phyloP scores from a whole-genome alignment of 805 yeast species.

The Kregervanrija pseudodelftensis region DNA sequence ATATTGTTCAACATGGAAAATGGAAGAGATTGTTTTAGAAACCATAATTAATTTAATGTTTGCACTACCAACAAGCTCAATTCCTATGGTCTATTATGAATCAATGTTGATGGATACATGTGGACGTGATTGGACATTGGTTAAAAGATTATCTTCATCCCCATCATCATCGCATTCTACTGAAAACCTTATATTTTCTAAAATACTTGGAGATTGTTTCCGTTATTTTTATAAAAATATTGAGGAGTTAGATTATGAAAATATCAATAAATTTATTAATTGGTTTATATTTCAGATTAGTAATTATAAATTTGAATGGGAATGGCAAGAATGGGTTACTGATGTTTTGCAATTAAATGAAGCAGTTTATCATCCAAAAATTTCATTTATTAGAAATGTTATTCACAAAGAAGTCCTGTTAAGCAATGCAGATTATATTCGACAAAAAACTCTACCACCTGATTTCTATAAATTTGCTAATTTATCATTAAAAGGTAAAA shows the following conservation, averaged over 20 bases:
- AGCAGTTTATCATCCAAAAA: conserved; percentile 61
- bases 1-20: conserved; percentile 66
- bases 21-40: conserved; percentile 86
- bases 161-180: conserved; percentile 8
- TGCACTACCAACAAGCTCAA: conserved; percentile 60
- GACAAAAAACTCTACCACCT: conserved; percentile 57
- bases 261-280: conserved; percentile 64
- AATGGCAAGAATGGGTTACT: conserved; percentile 88
- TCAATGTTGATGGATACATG: conserved; percentile 84
- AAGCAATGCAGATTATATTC: conserved; percentile 64
- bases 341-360: conserved; percentile 41
- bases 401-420: conserved; percentile 79
- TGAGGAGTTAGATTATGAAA: conserved; percentile 66
- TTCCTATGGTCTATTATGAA: conserved; percentile 72
- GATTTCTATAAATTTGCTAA: conserved; percentile 46
- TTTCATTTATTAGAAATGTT: conserved; percentile 66
- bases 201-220: conserved; percentile 88
- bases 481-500: conserved; percentile 30
- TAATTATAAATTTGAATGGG: conserved; percentile 94
- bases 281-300: conserved; percentile 94
- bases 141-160: conserved; percentile 8
- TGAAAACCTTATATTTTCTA: conserved; percentile 61
- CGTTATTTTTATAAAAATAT: conserved; percentile 70
- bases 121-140: conserved; percentile 58
- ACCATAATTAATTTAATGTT: conserved; percentile 71